Evolutionary conservation across 2,329 filamentous ascomycete genomes (phyloP).

Genomic region (Xylaria sp.): DNA sequence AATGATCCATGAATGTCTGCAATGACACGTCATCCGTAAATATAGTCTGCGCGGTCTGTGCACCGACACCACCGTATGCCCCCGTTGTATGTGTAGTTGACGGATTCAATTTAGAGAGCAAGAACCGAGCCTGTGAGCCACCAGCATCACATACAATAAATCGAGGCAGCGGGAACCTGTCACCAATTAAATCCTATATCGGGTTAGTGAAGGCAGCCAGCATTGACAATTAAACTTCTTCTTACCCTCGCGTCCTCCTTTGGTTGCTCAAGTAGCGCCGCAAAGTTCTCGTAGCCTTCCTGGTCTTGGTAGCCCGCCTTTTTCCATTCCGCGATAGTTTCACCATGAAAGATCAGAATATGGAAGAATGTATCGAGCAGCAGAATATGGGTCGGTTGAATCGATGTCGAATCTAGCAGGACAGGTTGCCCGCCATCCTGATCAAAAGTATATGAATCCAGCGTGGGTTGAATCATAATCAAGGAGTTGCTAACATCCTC

Average conservation of each 20-base stretch:
- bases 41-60: constrained; percentile 93
- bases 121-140: constrained; percentile 95
- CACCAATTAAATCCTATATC: constrained; percentile 87
- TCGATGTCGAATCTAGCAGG: constrained; percentile 94
- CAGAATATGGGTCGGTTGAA: constrained; percentile 92
- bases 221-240: neutral
- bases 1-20: constrained; percentile 98
- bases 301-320: constrained; percentile 98
- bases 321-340: constrained; percentile 97
- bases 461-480: constrained; percentile 97
- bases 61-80: constrained; percentile 86
- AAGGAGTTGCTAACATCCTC: constrained; percentile 97
- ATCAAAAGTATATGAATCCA: constrained; percentile 97
- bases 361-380: constrained; percentile 99
- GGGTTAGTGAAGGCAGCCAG: constrained; percentile 22
- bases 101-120: constrained; percentile 96
- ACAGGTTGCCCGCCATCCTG: constrained; percentile 93
- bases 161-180: constrained; percentile 95
- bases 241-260: constrained; percentile 95
- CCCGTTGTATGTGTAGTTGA: constrained; percentile 96
- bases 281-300: constrained; percentile 98
- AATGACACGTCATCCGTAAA: constrained; percentile 98
- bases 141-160: constrained; percentile 99
- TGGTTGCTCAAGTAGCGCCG: constrained; percentile 84
- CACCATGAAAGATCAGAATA: constrained; percentile 98